Evolutionary conservation across 208 protist species (phyloP), one percentile per base, ranked within the genome.

Genomic region (Crithidia sp.): DNA sequence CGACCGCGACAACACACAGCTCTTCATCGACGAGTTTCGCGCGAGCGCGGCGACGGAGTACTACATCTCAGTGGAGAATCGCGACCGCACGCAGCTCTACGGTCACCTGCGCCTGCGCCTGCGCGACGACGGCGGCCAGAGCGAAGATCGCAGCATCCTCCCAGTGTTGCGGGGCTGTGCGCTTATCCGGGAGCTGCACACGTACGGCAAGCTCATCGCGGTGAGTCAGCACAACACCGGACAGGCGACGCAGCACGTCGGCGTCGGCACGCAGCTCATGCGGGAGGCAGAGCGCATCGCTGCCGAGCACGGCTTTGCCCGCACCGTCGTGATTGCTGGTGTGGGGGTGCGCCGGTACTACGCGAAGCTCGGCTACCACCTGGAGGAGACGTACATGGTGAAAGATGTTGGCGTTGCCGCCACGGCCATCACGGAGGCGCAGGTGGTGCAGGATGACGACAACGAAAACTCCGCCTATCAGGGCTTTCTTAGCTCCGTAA

Each of bases 291-390:
- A 99, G 82, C 71, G 90, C 12, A 98, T 99, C 39, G 95, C 98
- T 2, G 5, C 61, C 43, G 93, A 96, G 70, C 92, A 96, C 53
- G 95, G 97, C 14, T 98, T 92, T 52, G 45, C 16, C 6, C 97
- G 95, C 43, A 81, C 98, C 5, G 97, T 97, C 17, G 98, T 99
- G 16, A 99, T 99, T 81, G 82, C 89, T 28, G 98, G 98, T 58
- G 98, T 99, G 28, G 99, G 99, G 28, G 99, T 98, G 16, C 88
- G 99, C 7, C 86, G 98, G 54, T 99, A 99, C 92, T 99, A 99
- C 84, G 89, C 92, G 43, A 99, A 98, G 74, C 87, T 99, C 0
- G 99, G 99, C 50, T 99, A 99, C 69, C 52, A 79, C 7, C 75
- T 93, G 8, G 76, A 94, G 70, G 90, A 95, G 41, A 95, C 88